phyloP scores from a whole-genome alignment of 495 filamentous ascomycete genomes.

The Lindgomyces ingoldianus region DNA sequence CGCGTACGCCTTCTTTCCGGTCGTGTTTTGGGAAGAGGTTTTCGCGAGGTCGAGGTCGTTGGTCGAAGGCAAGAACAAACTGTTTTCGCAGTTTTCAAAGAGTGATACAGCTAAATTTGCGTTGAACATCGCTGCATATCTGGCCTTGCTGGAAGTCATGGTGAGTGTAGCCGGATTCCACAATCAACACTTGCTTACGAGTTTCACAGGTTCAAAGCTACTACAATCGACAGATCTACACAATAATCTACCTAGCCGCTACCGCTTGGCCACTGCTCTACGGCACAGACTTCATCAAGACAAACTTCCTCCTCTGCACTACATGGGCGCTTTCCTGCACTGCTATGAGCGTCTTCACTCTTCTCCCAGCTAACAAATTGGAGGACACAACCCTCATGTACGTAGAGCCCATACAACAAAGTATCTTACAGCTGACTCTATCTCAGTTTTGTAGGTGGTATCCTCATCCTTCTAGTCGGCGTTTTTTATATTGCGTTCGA shows the following conservation, averaged over 20 bases:
- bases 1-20: constrained; percentile 86
- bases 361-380: constrained; percentile 81
- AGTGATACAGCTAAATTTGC: constrained; percentile 57
- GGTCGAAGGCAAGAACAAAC: constrained; percentile 61
- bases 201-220: constrained; percentile 71
- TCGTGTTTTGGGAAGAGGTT: constrained; percentile 96
- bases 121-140: constrained; percentile 63
- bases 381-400: constrained; percentile 83
- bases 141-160: constrained; percentile 79
- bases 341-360: constrained; percentile 86
- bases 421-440: not conserved
- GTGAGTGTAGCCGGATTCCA: too few relatives aligned
- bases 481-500: constrained; percentile 81
- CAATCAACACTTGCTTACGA: too few relatives aligned
- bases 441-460: constrained; percentile 71
- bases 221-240: constrained; percentile 85
- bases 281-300: constrained; percentile 67
- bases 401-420: constrained; percentile 33
- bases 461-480: constrained; percentile 77
- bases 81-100: constrained; percentile 66
- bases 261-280: constrained; percentile 77
- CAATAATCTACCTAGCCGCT: constrained; percentile 71
- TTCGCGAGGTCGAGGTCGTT: constrained; percentile 75
- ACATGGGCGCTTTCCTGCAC: constrained; percentile 77
- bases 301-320: constrained; percentile 61